Conservation (phyloP, 2,329 filamentous ascomycete species). For the Dothideomycetidae sp. region DNA sequence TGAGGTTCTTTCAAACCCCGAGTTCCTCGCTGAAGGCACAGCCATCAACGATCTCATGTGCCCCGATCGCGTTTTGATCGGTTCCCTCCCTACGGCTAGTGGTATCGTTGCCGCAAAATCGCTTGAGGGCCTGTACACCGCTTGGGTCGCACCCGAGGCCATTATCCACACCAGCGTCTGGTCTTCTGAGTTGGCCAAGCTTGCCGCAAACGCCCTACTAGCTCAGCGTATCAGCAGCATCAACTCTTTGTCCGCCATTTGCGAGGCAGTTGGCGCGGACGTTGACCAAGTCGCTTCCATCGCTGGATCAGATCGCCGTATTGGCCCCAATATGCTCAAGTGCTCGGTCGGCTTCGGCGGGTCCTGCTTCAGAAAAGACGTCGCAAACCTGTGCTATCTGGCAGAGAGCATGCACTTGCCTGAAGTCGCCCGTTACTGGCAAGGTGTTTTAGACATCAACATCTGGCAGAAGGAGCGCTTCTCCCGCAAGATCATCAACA, state of each 20-base stretch:
- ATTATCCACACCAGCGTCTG: constrained; percentile 62
- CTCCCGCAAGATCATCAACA: constrained; percentile 48
- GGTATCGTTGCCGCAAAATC: constrained; percentile 49
- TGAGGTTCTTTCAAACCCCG: constrained; percentile 67
- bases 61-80: constrained; percentile 64
- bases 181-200: constrained; percentile 66
- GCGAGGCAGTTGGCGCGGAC: constrained; percentile 60
- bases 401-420: constrained; percentile 54
- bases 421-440: constrained; percentile 65
- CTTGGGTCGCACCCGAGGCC: constrained; percentile 53
- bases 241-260: constrained; percentile 67
- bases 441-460: constrained; percentile 60
- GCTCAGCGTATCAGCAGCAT: constrained; percentile 70
- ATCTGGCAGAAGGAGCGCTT: constrained; percentile 60
- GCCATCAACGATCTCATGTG: constrained; percentile 56
- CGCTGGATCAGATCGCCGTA: constrained; percentile 44
- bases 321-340: constrained; percentile 60
- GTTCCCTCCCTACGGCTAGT: constrained; percentile 45
- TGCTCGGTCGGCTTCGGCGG: constrained; percentile 67
- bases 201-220: constrained; percentile 69
- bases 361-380: constrained; percentile 70
- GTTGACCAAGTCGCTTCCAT: constrained; percentile 43
- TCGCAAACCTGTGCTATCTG: constrained; percentile 59
- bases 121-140: constrained; percentile 51
- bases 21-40: constrained; percentile 67